A percentile compares a stretch with the other conserved stretches of the same genome.
Conservation (phyloP, 495 filamentous ascomycete species). For the Aspergillus avenaceus region DNA sequence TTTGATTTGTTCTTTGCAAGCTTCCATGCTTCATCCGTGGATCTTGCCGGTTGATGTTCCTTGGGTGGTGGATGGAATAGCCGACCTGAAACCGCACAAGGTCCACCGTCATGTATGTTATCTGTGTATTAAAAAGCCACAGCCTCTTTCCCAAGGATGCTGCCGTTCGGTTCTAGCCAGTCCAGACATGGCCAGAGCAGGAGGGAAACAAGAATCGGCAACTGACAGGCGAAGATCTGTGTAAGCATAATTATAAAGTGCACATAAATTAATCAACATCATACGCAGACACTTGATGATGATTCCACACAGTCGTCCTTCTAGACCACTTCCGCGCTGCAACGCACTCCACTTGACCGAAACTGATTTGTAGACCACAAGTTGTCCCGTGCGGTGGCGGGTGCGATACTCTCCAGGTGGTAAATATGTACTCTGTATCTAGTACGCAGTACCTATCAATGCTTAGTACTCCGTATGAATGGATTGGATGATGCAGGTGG, state of each 20-base stretch:
- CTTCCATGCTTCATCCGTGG: constrained; percentile 4
- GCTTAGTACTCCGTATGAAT: no score
- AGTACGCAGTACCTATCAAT: no score
- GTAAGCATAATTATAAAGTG: background rate
- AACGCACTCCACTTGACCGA: constrained; percentile 7
- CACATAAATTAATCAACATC: constrained; percentile 7
- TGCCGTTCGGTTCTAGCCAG: background rate
- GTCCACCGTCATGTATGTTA: constrained; percentile 8
- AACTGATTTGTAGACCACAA: constrained; percentile 5
- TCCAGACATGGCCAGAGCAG: background rate
- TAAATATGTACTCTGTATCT: no score
- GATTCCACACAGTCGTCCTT: background rate
- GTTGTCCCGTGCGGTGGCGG: constrained; percentile 21
- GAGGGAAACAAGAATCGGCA: background rate
- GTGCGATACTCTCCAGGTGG: constrained; percentile 1
- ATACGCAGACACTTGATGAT: constrained; percentile 7
- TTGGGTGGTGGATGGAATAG: constrained; percentile 11
- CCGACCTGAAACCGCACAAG: constrained; percentile 9
- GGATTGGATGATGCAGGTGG: no score
- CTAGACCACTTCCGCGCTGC: constrained; percentile 4
- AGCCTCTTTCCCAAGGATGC: background rate
- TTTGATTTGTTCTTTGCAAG: constrained; percentile 1
- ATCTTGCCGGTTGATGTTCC: constrained; percentile 3
- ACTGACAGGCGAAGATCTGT: background rate
- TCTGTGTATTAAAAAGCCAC: background rate